A percentile compares a stretch with the other conserved stretches of the same genome.
phyloP scores from a whole-genome alignment of 352 stramenopile species.

The Globisporangium paddicum region DNA sequence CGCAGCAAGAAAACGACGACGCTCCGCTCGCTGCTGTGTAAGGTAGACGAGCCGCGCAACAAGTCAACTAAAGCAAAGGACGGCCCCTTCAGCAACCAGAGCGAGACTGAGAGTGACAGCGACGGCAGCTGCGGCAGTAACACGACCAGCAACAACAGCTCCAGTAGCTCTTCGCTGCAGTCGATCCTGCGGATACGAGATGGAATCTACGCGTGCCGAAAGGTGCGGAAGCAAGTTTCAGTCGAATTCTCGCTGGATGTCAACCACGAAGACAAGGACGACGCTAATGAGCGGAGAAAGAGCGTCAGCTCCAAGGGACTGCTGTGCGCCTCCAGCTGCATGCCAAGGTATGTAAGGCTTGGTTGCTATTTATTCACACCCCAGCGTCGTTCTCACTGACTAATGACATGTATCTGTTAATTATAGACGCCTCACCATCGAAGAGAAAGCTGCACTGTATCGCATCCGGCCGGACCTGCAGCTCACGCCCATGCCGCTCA shows the following conservation, averaged over 20 bases:
- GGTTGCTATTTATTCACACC: too few relatives aligned
- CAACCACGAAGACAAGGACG: constrained; percentile 31
- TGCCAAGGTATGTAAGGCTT: constrained; percentile 42
- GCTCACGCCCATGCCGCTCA: constrained; percentile 50
- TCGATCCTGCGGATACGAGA: constrained; percentile 64
- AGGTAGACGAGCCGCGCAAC: constrained; percentile 11
- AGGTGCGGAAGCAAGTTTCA: constrained; percentile 54
- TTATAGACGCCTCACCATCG: constrained; percentile 63
- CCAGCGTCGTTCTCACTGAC: too few relatives aligned
- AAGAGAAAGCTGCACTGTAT: constrained; percentile 76
- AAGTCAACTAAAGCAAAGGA: constrained; percentile 9
- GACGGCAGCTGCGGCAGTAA: constrained; percentile 45
- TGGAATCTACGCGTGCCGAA: constrained; percentile 29
- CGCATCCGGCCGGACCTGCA: constrained; percentile 63
- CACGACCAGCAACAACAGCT: constrained; percentile 12
- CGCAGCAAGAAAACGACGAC: constrained; percentile 15
- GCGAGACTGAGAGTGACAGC: constrained; percentile 79
- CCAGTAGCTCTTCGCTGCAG: constrained; percentile 29
- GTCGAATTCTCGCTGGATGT: constrained; percentile 68
- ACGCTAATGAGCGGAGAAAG: constrained; percentile 24
- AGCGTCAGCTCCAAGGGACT: constrained; percentile 7
- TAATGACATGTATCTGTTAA: too few relatives aligned
- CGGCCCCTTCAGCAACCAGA: constrained; percentile 35
- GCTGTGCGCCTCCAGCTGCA: constrained; percentile 39
- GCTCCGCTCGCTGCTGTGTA: constrained; percentile 14